Evolutionary conservation across 345 rosid species (phyloP), one percentile per base, ranked within the genome.

Genomic region (Moringa oleifera): DNA sequence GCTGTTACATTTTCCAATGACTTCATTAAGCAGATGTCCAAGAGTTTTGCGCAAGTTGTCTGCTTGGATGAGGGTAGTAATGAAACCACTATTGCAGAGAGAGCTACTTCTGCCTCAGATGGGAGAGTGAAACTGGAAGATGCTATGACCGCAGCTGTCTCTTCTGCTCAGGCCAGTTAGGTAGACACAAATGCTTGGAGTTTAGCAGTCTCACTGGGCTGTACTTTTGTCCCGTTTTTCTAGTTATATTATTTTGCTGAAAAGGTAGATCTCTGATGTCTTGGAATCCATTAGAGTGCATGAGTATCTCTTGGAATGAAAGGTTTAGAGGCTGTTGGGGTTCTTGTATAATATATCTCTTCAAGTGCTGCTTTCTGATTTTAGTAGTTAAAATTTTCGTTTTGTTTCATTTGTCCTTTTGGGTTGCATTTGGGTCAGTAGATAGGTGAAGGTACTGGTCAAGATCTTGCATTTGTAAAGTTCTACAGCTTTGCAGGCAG

Each of bases 11-110:
- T 77, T 53, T 45, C 80, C 18, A 60, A 53, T 55, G 87, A 81
- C 68, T 81, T 84, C 69, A 78, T 86, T n/a, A 86, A 89, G 85
- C 85, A 82, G 80, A 81, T 86, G 85, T 69, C 96, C 10, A 89
- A 79, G 78, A 89, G 90, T 62, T 86, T 86, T 70, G 93, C 90
- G 21, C 85, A 86, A 58, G 89, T 81, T 64, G 85, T 86, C n/a
- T 68, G 80, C 51, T 58, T 89, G 73, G 96, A 89, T 11, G 90
- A 84, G 12, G 78, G 73, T n/a, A 65, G 65, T 59, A 86, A 86
- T 71, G 87, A 84, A 67, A 61, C 73, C 58, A 31, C 47, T 21
- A 63, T 46, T 53, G 51, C 65, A 18, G 82, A 71, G 18, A 71
- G 59, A 50, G 67, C 73, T 54, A 61, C 47, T 58, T 59, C 80